phyloP scores from a whole-genome alignment of 2,329 filamentous ascomycete genomes.

The Fusarium penzigii region DNA sequence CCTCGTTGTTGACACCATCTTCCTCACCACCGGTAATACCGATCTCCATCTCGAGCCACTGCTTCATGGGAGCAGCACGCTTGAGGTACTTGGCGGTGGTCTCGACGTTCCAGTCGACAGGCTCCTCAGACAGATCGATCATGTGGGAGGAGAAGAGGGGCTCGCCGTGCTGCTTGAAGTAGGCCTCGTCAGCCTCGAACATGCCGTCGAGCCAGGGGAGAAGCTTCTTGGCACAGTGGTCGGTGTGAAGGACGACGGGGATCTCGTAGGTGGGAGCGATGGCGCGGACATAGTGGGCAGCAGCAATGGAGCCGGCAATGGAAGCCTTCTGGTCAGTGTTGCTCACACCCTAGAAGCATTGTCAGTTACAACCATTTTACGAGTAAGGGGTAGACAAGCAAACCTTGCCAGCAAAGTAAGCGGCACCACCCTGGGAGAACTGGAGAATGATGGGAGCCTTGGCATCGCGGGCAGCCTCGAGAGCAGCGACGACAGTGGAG shows the following conservation, averaged over 20 bases:
- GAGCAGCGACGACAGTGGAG: constrained; percentile 72
- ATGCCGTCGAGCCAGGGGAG: constrained; percentile 97
- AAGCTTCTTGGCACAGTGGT: constrained; percentile 99
- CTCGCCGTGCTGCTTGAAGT: constrained; percentile 91
- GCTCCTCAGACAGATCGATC: constrained; percentile 96
- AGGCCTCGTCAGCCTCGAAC: constrained; percentile 89
- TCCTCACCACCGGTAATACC: constrained; percentile 94
- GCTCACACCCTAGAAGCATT: constrained; percentile 62
- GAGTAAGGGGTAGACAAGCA: constrained; percentile 11
- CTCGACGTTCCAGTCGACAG: constrained; percentile 84
- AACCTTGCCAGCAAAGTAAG: constrained; percentile 88
- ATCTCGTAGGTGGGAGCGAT: constrained; percentile 86
- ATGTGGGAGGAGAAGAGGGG: constrained; percentile 97
- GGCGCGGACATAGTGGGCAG: constrained; percentile 88
- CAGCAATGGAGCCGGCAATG: constrained; percentile 83
- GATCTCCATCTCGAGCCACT: constrained; percentile 97
- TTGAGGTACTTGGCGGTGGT: constrained; percentile 93
- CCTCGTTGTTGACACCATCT: constrained; percentile 98
- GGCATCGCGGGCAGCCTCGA: constrained; percentile 91
- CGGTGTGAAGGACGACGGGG: constrained; percentile 92
- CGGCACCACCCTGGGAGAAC: constrained; percentile 88
- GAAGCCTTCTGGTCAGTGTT: constrained; percentile 84
- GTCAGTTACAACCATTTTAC: too few relatives aligned
- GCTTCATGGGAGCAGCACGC: constrained; percentile 94
- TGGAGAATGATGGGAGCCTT: constrained; percentile 94